Percentiles rank a stretch among this genome's conserved stretches.
Evolutionary conservation across 768 basidiomycete species (phyloP).

Genomic region (Phlebiopsis gigantea): DNA sequence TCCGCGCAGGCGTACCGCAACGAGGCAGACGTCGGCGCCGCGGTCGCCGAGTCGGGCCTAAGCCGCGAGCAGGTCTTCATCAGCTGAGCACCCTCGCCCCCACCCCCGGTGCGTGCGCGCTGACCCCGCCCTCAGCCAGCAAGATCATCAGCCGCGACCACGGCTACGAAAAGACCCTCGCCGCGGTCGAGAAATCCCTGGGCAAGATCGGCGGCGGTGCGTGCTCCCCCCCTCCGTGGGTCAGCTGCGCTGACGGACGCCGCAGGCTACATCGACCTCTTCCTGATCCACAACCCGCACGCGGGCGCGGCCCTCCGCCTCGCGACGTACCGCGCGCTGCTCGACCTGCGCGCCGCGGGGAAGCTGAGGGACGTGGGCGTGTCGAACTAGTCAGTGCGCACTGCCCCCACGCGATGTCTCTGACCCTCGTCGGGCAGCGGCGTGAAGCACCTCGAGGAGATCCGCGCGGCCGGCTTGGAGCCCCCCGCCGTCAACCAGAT

Average conservation of each 20-base stretch:
- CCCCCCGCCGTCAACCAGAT: slow-evolving; percentile 78
- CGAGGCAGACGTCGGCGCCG: slow-evolving; percentile 59
- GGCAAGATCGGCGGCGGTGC: slow-evolving; percentile 51
- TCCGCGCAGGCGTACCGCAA: slow-evolving; percentile 69
- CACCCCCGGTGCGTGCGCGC: neutral
- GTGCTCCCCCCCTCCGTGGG: slow-evolving; percentile 8
- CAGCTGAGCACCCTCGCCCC: slow-evolving; percentile 37
- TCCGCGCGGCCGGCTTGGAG: slow-evolving; percentile 52
- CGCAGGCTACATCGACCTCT: slow-evolving; percentile 41
- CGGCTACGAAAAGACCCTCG: slow-evolving; percentile 61
- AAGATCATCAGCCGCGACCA: slow-evolving; percentile 61
- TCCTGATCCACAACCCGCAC: slow-evolving; percentile 40
- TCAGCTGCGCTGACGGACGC: neutral
- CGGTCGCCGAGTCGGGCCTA: slow-evolving; percentile 51
- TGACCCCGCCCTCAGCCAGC: slow-evolving; percentile 42
- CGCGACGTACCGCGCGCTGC: slow-evolving; percentile 34
- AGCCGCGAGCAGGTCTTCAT: slow-evolving; percentile 60
- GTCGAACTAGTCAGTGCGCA: slow-evolving; percentile 37
- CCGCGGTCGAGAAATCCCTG: slow-evolving; percentile 59
- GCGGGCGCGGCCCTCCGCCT: slow-evolving; percentile 35
- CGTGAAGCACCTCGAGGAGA: slow-evolving; percentile 72
- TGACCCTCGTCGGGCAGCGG: slow-evolving; percentile 42
- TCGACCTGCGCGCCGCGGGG: slow-evolving; percentile 30
- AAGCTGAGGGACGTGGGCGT: slow-evolving; percentile 38
- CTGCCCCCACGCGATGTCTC: neutral